These are phyloP conservation scores for Soucietia sequanensis DNA, from an alignment of 805 yeast species.

Conservation along the genomic window DNA sequence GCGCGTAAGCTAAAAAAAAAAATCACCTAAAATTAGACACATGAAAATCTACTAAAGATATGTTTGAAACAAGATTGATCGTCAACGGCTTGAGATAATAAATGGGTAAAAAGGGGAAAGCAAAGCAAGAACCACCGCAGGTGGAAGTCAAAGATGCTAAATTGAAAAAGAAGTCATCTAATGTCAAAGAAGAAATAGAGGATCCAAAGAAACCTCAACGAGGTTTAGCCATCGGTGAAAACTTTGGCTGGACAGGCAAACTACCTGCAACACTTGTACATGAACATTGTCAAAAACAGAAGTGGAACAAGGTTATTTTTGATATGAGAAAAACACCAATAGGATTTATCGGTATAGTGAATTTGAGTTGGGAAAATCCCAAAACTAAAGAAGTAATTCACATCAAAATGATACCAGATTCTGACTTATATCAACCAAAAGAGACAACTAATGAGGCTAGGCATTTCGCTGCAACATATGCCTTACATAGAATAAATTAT, in stretches of 20 bases:
- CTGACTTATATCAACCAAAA: slow-evolving; percentile 56
- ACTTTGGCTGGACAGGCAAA: slow-evolving; percentile 92
- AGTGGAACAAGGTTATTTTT: slow-evolving; percentile 85
- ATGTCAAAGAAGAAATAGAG: slow-evolving; percentile 4
- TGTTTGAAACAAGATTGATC: no score
- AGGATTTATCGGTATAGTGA: slow-evolving; percentile 67
- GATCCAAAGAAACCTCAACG: slow-evolving; percentile 32
- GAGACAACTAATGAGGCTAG: slow-evolving; percentile 88
- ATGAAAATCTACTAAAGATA: no score
- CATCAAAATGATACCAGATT: slow-evolving; percentile 53
- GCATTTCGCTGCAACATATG: slow-evolving; percentile 87
- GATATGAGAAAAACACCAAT: slow-evolving; percentile 51
- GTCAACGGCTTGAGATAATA: no score
- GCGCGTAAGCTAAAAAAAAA: no score
- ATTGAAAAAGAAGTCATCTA: slow-evolving; percentile 6
- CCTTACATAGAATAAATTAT: slow-evolving; percentile 73
- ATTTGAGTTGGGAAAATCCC: slow-evolving; percentile 72
- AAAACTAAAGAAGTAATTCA: slow-evolving; percentile 68
- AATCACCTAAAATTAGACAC: no score
- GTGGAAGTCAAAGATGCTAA: slow-evolving; percentile 6
- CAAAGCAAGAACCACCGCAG: slow-evolving; percentile 7
- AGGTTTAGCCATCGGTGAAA: slow-evolving; percentile 48
- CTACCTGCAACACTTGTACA: slow-evolving; percentile 82
- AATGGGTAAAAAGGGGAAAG: slow-evolving; percentile 16
- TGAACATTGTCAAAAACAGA: slow-evolving; percentile 82